Evolutionary conservation across 441 rosid genomes (phyloP).

Genomic region (Daphne laureola): DNA sequence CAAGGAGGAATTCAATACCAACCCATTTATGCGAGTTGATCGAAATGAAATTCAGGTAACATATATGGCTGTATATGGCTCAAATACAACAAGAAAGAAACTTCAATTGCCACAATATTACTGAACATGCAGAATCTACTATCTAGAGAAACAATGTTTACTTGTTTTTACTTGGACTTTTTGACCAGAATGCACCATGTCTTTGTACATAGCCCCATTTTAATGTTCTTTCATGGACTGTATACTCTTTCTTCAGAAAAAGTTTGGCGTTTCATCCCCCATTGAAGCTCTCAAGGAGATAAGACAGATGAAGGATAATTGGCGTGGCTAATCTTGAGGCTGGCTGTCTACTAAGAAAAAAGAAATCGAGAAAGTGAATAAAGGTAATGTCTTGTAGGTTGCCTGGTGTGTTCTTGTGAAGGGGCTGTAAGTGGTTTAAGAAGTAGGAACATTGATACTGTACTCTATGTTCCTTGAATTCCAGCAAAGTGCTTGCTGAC

Average conservation of each 20-base stretch:
- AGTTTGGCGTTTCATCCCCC: constrained; percentile 48
- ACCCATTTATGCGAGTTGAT: constrained; percentile 76
- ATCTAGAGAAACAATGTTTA: neutral
- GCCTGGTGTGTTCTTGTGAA: too few species aligned
- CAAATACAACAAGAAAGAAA: neutral
- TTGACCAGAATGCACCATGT: neutral
- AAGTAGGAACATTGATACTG: too few species aligned
- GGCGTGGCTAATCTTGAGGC: constrained; percentile 50
- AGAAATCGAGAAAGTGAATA: neutral
- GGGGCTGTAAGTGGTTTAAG: too few species aligned
- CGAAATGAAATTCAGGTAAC: constrained; percentile 60
- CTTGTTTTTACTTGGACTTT: constrained; percentile 3
- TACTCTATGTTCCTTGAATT: too few species aligned
- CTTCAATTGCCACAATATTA: neutral
- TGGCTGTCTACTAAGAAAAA: neutral
- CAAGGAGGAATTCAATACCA: constrained; percentile 72
- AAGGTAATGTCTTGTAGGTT: too few species aligned
- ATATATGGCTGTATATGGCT: neutral
- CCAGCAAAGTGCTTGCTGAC: too few species aligned
- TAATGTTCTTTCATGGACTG: constrained; percentile 5
- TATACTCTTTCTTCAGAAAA: constrained; percentile 33
- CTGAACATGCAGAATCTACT: too few species aligned
- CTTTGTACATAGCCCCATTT: neutral
- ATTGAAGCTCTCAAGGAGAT: constrained; percentile 58
- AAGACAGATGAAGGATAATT: constrained; percentile 69